A percentile compares a stretch with the other conserved stretches of the same genome.
phyloP scores from a whole-genome alignment of 2,329 filamentous ascomycete genomes.

The Ophiocordyceps camponoti-saundersi region DNA sequence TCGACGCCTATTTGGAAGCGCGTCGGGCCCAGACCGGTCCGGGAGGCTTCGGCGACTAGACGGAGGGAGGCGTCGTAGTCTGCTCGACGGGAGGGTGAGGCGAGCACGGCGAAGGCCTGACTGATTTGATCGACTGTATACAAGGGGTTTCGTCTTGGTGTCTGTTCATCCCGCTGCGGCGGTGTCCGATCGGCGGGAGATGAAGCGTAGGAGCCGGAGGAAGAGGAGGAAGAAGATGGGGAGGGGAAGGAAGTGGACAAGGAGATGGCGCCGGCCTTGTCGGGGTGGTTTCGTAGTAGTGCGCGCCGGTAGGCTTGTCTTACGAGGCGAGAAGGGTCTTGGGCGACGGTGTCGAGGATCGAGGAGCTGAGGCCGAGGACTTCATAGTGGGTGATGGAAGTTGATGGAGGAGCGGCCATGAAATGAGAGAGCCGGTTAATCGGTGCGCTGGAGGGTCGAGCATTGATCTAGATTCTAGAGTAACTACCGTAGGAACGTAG shows the following conservation, averaged over 20 bases:
- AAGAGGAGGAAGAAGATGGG: background rate
- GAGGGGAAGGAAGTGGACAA: background rate
- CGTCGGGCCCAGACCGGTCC: slow-evolving; percentile 3
- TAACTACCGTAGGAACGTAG: background rate
- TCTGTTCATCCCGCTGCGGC: background rate
- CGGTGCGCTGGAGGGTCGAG: background rate
- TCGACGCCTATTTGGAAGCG: slow-evolving; percentile 43
- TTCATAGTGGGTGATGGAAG: slow-evolving; percentile 37
- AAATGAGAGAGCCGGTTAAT: background rate
- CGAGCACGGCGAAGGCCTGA: slow-evolving; percentile 38
- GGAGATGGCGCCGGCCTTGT: slow-evolving; percentile 24
- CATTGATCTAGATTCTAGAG: too few relatives aligned
- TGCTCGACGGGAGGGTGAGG: slow-evolving; percentile 26
- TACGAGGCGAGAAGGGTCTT: slow-evolving; percentile 28
- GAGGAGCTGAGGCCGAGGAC: slow-evolving; percentile 37
- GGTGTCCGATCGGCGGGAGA: background rate
- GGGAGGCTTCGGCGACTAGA: slow-evolving; percentile 10
- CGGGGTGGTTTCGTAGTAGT: slow-evolving; percentile 48
- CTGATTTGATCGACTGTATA: slow-evolving; percentile 49
- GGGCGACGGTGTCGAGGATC: slow-evolving; percentile 22
- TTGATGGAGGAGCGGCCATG: slow-evolving; percentile 1
- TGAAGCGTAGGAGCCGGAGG: slow-evolving; percentile 1
- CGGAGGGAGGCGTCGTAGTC: slow-evolving; percentile 37
- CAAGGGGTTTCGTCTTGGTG: background rate
- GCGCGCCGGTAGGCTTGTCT: slow-evolving; percentile 49